These are phyloP conservation scores for Hyaloperonospora brassicae DNA, from an alignment of 352 stramenopile genomes.

Conservation along the genomic window DNA sequence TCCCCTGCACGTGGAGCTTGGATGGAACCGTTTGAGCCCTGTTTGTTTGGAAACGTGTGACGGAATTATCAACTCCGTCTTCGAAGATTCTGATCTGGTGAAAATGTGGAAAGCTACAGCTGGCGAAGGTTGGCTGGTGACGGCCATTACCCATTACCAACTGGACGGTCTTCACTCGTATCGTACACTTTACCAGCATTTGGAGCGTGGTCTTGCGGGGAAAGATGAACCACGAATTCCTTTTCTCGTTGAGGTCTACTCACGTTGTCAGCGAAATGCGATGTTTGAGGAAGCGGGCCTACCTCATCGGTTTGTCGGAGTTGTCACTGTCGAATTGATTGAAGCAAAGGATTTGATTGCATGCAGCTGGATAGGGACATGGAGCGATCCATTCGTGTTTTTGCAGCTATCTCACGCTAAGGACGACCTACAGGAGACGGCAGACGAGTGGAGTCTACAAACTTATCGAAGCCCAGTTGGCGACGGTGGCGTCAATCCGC, in stretches of 20 bases:
- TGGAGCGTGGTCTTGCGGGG: slow-evolving; percentile 29
- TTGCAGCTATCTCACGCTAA: slow-evolving; percentile 42
- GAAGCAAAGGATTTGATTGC: slow-evolving; percentile 62
- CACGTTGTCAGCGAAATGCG: slow-evolving; percentile 63
- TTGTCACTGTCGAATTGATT: slow-evolving; percentile 61
- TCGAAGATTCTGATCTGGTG: slow-evolving; percentile 52
- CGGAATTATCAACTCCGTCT: slow-evolving; percentile 48
- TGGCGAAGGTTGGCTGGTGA: slow-evolving; percentile 75
- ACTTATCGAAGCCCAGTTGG: slow-evolving; percentile 61
- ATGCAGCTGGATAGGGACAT: slow-evolving; percentile 56
- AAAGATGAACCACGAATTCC: slow-evolving; percentile 40
- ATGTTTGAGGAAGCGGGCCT: slow-evolving; percentile 72
- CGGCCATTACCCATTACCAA: slow-evolving; percentile 70
- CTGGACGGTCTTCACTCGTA: slow-evolving; percentile 61
- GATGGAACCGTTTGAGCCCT: slow-evolving; percentile 62
- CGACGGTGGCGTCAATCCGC: slow-evolving; percentile 44
- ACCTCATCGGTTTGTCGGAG: slow-evolving; percentile 65
- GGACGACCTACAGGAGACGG: slow-evolving; percentile 26
- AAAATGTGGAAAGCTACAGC: slow-evolving; percentile 66
- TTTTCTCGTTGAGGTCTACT: slow-evolving; percentile 58
- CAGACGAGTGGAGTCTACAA: slow-evolving; percentile 65
- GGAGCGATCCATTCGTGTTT: slow-evolving; percentile 75
- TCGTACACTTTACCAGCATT: slow-evolving; percentile 30
- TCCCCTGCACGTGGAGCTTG: slow-evolving; percentile 58
- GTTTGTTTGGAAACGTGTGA: slow-evolving; percentile 60